Conservation (phyloP, 2,329 filamentous ascomycete genomes). For the Curvularia sp. region DNA sequence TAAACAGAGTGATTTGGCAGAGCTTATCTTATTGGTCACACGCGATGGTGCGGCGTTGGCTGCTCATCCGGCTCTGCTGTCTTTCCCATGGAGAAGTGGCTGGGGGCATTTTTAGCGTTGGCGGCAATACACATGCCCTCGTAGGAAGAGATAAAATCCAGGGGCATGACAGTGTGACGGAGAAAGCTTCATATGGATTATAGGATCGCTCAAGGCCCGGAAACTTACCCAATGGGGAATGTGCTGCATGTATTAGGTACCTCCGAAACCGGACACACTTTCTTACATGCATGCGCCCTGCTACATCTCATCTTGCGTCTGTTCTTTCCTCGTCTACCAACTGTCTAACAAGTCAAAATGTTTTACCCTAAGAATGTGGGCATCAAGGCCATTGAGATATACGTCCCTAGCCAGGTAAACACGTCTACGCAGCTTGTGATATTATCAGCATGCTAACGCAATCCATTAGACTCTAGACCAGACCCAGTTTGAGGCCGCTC, state of each 20-base stretch:
- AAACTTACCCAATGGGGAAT: not conserved
- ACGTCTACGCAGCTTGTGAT: not conserved
- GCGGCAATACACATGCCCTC: not conserved
- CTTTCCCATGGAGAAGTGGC: not conserved
- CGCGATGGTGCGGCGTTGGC: not conserved
- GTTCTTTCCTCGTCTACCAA: not conserved
- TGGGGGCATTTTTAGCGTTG: not conserved
- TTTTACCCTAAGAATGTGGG: not conserved
- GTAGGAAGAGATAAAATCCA: not conserved
- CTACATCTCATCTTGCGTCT: no score
- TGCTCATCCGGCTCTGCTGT: not conserved
- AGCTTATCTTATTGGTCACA: not conserved
- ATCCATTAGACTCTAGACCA: not conserved
- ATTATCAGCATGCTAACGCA: not conserved
- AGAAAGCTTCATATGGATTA: not conserved
- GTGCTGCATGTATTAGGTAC: not conserved
- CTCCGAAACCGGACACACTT: not conserved
- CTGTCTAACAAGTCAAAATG: not conserved
- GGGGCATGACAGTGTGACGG: not conserved
- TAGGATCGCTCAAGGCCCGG: not conserved
- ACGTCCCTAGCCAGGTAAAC: not conserved
- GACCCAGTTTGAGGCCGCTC: not conserved
- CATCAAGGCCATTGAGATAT: not conserved
- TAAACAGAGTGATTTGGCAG: not conserved
- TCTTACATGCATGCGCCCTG: no score